Percentiles rank a stretch among this genome's conserved stretches.
Conservation (phyloP, 305 asterid species). For the Vinca major region DNA sequence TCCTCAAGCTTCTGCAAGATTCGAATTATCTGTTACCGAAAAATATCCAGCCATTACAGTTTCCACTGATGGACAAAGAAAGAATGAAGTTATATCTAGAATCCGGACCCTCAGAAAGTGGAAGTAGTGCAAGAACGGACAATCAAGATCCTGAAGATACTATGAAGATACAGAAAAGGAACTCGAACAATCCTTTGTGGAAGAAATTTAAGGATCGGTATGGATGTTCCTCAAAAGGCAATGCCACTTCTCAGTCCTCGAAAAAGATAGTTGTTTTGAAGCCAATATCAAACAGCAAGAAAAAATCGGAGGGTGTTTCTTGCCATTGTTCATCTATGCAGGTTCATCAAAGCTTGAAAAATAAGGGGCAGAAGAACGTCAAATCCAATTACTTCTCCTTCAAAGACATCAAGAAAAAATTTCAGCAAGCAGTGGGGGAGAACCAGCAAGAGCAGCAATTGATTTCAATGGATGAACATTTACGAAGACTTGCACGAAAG, state of each 20-base stretch:
- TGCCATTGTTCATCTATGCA: conserved; percentile 29
- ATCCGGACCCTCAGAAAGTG: conserved; percentile 16
- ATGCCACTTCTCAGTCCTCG: conserved; percentile 20
- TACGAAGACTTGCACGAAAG: conserved; percentile 8
- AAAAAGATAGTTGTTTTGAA: conserved; percentile 49
- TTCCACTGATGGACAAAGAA: conserved; percentile 18
- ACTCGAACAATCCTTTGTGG: conserved; percentile 11
- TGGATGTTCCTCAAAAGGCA: conserved; percentile 17
- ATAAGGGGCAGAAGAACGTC: conserved; percentile 15
- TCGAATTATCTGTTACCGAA: conserved; percentile 27
- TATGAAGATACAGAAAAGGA: conserved; percentile 14
- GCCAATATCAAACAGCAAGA: conserved; percentile 32
- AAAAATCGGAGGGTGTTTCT: conserved; percentile 21
- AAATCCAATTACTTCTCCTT: conserved; percentile 21
- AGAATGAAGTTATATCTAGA: conserved; percentile 16
- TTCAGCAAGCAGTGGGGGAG: conserved; percentile 27
- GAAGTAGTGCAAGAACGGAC: conserved; percentile 7
- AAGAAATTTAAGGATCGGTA: conserved; percentile 19
- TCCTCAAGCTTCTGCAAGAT: conserved; percentile 34
- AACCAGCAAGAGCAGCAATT: conserved; percentile 19
- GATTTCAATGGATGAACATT: conserved; percentile 11
- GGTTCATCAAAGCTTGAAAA: conserved; percentile 16
- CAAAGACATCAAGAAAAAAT: conserved; percentile 28
- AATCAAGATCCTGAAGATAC: conserved; percentile 15
- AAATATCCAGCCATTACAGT: conserved; percentile 17